Base-by-base conservation (phyloP, 805 yeast species). In the Candida railenensis region DNA sequence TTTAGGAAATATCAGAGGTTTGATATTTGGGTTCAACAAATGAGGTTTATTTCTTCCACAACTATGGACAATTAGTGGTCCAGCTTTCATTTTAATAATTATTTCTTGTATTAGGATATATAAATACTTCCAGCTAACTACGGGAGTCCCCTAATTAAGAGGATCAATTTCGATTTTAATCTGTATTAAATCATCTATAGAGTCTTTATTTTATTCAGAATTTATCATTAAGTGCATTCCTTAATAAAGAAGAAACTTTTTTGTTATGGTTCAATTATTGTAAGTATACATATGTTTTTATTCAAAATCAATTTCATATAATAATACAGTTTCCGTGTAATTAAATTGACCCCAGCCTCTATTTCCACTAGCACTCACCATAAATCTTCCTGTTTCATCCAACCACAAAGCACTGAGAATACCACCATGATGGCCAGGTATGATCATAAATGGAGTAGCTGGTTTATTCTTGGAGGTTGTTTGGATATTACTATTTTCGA, bases 371-470 rank as follows among this genome's bases (percentile, higher is more conserved):
- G 97, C 84, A 57, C 96, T 85, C 4, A 92, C 78, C 85, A 94
- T 75, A 62, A 87, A 94, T 50, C 94, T 69, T 34, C 95, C 89
- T 1, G 94, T 85, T 25, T 92, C 92, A 63, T 92, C 98, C 19
- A 91, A 84, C 45, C 80, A 74, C 51, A 94, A 69, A 44, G 82
- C 81, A 41, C 96, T 86, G 30, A 94, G 70, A 2, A 82, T 80
- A 22, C 97, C 96, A 42, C 99, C 98, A 59, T 89, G 96, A 63
- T 94, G 98, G 0, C 99, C 98, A 0, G 99, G 97, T 9, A 94
- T 78, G 55, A 95, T 91, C 62, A 85, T 76, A 60, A 92, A 94
- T 15, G 97, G 97, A 7, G 85, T 74, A 22, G 74, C 77, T 37
- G 67, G 67, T 47, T 57, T 68, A 50, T 63, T 68, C 59, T 74